These are phyloP conservation scores for Ricinus communis DNA, from an alignment of 345 rosid genomes.

Conservation along the genomic window DNA sequence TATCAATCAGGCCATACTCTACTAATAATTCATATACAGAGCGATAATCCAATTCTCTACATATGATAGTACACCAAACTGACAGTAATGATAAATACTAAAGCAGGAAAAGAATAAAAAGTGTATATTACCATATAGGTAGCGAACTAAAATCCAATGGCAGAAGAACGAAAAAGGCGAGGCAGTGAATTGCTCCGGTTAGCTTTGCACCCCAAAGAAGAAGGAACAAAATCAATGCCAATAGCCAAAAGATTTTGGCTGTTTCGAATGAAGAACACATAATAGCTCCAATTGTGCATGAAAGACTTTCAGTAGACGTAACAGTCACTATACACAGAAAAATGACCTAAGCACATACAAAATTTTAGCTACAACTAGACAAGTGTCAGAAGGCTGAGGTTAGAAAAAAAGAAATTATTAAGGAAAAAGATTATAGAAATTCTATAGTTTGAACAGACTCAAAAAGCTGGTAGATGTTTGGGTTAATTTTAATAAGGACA, in stretches of 20 bases:
- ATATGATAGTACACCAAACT: too few species aligned
- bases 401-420: too few species aligned
- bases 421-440: too few species aligned
- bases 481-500: slow-evolving; percentile 6
- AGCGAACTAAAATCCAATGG: slow-evolving; percentile 2
- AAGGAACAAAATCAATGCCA: background rate
- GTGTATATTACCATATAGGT: background rate
- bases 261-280: background rate
- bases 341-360: background rate
- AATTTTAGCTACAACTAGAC: too few species aligned
- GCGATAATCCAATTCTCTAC: too few species aligned
- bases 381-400: background rate
- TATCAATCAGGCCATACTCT: too few species aligned
- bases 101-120: background rate
- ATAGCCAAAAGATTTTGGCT: background rate
- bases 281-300: background rate
- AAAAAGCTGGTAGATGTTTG: slow-evolving; percentile 7
- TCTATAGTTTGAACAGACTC: background rate
- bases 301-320: background rate
- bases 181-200: too few species aligned
- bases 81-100: background rate
- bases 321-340: background rate
- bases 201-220: too few species aligned
- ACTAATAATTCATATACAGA: too few species aligned
- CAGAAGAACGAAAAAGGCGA: background rate